Base-by-base conservation (phyloP, 176 grass and related monocot species). In the Hordeum marinum region DNA sequence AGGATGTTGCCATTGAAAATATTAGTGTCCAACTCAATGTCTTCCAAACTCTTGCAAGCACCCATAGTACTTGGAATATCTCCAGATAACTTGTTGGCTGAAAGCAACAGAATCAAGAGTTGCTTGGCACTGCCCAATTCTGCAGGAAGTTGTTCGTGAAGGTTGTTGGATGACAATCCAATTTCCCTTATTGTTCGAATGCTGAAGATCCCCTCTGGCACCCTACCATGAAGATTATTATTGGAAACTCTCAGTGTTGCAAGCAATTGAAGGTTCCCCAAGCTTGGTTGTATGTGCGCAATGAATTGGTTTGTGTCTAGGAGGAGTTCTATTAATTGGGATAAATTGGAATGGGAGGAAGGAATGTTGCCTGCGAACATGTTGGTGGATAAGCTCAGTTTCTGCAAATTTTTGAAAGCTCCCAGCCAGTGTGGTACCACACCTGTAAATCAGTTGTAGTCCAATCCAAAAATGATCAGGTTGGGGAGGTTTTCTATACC, bases 31-130 rank as follows among this genome's bases (percentile, higher is more conserved):
- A 86, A 60, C 24, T 78, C 48, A 20, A 85, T 68, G 24, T n/a
- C 34, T 78, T 85, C 46, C 48, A 85, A 23, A 69, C 72, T 77
- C 4, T 77, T 75, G 26, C 72, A 85, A 31, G 55, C 36, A 5
- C 83, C 83, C 43, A 85, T 21, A 8, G 83, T 67, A 11, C 24
- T 46, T 20, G 84, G 75, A 8, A 79, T 70, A 45, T 69, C 1
- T 45, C 75, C 84, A 18, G 84, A 45, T 18, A 85, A 13, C 11
- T 71, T 85, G 13, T 85, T 85, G 29, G 84, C 78, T 18, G 63
- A 71, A 78, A 85, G 64, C 2, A 70, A 9, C 84, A 85, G 60
- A 46, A 79, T 18, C 15, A 37, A 17, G 35, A 85, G 75, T 1
- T 85, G 75, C 68, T 68, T 85, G 10, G 84, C 84, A 8, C 72